phyloP scores from a whole-genome alignment of 805 yeast genomes.

The Saturnispora saitoi region DNA sequence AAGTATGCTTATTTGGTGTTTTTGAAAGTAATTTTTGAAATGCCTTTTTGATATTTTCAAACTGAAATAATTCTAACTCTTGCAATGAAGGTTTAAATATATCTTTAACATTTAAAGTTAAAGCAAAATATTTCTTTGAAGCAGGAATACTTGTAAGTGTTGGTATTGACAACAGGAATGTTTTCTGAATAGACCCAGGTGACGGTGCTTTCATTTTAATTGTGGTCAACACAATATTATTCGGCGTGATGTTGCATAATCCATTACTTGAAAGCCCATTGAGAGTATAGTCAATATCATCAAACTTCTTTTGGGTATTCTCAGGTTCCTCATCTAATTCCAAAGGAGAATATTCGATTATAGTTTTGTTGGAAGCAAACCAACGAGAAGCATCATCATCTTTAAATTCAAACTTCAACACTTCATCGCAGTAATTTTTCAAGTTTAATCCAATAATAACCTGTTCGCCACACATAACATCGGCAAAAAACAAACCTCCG shows the following conservation, averaged over 20 bases:
- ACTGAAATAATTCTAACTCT: constrained; percentile 17
- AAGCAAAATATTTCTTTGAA: constrained; percentile 16
- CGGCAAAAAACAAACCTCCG: background rate
- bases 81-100: constrained; percentile 34
- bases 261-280: constrained; percentile 1
- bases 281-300: constrained; percentile 1
- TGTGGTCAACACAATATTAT: constrained; percentile 4
- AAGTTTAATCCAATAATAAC: constrained; percentile 21
- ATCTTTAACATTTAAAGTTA: constrained; percentile 18
- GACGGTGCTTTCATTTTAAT: constrained; percentile 10
- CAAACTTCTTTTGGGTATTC: constrained; percentile 6
- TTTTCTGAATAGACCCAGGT: constrained; percentile 14
- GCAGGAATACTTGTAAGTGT: constrained; percentile 9
- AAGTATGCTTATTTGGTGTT: background rate
- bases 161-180: constrained; percentile 12
- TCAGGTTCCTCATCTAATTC: constrained; percentile 3
- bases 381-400: constrained; percentile 22
- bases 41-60: constrained; percentile 15
- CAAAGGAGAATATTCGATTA: constrained; percentile 7
- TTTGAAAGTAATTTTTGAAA: constrained; percentile 17
- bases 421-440: constrained; percentile 30
- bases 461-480: constrained; percentile 10
- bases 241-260: constrained; percentile 4
- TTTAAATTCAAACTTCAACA: constrained; percentile 31
- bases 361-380: constrained; percentile 14